Evolutionary conservation across 2,329 filamentous ascomycete species (phyloP), one percentile per base, ranked within the genome.

Genomic region (Botrytis galanthina): DNA sequence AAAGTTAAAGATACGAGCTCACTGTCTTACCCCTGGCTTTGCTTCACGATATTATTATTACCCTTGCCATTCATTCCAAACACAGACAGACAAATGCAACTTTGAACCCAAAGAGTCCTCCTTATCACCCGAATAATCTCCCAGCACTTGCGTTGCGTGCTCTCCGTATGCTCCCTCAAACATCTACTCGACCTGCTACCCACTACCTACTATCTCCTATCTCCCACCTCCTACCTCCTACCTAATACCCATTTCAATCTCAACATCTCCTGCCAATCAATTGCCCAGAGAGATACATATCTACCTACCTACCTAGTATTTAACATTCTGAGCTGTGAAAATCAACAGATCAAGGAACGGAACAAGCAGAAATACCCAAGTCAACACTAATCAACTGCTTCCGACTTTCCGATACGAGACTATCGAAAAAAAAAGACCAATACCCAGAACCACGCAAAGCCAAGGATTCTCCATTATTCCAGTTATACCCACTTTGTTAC

Each of bases 381-480:
- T 42, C 37, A 62, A 63, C 9, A 29, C 60, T 29, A 62, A 62
- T 37, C 60, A 26, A 42, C 61, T 57, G n/a, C 61, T 42, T 63
- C 61, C 61, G 61, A 37, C 32, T 18, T 37, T 61, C 59, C 32
- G 59, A 63, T 63, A 29, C 61, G 26, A 63, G 37, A 63, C 37
- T 63, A n/a, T 42, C 37, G 39, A 42, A 63, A 63, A 63, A 54
- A 29, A 63, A 63, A 63, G 61, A 44, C 61, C 61, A 42, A 39
- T 62, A 63, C 37, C 61, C 37, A 63, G 37, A 63, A 63, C 14
- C 61, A 54, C 35, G 22, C 51, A 57, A 29, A 57, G n/a, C 51
- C 64, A 67, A 66, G 62, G 64, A 67, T 51, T 67, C 46, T 51
- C 64, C 46, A 67, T 67, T 39, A 54, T 67, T 67, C 64, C 64